Evolutionary conservation across 805 yeast genomes (phyloP).

Genomic region (Cyberlindnera bimundalis): DNA sequence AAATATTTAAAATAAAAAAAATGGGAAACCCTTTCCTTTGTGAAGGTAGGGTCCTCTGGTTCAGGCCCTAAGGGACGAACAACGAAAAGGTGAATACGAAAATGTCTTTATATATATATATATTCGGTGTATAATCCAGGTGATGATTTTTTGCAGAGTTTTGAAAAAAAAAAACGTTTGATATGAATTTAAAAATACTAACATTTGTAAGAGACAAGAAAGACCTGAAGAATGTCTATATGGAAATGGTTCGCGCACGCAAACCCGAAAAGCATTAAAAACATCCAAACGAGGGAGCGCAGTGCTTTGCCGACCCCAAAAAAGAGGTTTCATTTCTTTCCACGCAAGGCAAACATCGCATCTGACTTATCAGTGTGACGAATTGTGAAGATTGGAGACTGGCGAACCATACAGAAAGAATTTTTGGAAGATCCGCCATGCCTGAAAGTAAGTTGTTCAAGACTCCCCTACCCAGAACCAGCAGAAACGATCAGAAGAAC

Average conservation of each 20-base stretch:
- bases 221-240: neutral
- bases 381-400: too few relatives aligned
- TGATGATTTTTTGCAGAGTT: conserved; percentile 1
- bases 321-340: too few relatives aligned
- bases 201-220: neutral
- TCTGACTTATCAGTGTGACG: too few relatives aligned
- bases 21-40: too few relatives aligned
- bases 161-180: neutral
- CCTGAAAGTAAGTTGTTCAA: conserved; percentile 6
- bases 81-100: conserved; percentile 1
- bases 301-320: too few relatives aligned
- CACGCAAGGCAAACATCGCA: too few relatives aligned
- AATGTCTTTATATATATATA: neutral
- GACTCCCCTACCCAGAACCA: neutral
- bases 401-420: neutral
- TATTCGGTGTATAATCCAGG: conserved; percentile 1
- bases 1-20: neutral
- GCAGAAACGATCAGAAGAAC: neutral
- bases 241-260: neutral
- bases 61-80: conserved; percentile 6
- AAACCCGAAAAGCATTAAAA: neutral
- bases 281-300: too few relatives aligned
- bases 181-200: too few relatives aligned
- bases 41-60: neutral
- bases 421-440: conserved; percentile 2